Base-by-base conservation (phyloP, 2,329 filamentous ascomycete species). In the Cytospora leucostoma region DNA sequence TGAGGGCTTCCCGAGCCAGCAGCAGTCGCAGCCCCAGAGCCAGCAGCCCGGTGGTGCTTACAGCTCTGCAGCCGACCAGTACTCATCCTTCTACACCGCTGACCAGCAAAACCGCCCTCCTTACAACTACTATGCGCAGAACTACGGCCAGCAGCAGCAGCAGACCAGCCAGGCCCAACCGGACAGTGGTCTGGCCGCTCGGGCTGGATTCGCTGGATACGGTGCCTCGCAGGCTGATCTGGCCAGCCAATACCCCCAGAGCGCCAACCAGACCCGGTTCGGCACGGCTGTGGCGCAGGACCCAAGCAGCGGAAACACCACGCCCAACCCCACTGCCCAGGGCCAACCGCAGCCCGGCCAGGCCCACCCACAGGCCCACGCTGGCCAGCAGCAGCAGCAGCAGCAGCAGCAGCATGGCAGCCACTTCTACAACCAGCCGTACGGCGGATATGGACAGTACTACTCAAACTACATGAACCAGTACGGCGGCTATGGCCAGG, bases 251-350 rank as follows among this genome's bases (percentile, higher is more conserved):
- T 93, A 92, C 74, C 87, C 89, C 47, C 91, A 93, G 74, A 91
- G 87, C 69, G 89, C 88, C 71, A 88, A 78, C 74, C 83, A 82
- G 67, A 83, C 85, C 5, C 84, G 87, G 59, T 88, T 88, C 52
- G 82, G 82, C 35, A 80, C 79, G 68, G 80, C 81, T 35, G 78
- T 82, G 65, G 81, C 86, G 67, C 92, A 96, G 61, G 84, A 85
- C 66, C 91, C 93, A 71, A 92, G 89, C 79, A 97, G 92, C 74
- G 94, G 93, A 52, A 90, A 95, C 75, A 94, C 90, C 71, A 97
- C 93, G 2, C 93, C 94, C 40, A 95, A 96, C 78, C 93, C 93
- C 34, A 83, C 88, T 49, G 78, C 79, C 12, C 84, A 85, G 72
- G 78, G 77, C 54, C 84, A 84, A 70, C 66, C 71, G 69, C 69